Conservation (phyloP, 352 stramenopile genomes). For the Pythium periplocum region DNA sequence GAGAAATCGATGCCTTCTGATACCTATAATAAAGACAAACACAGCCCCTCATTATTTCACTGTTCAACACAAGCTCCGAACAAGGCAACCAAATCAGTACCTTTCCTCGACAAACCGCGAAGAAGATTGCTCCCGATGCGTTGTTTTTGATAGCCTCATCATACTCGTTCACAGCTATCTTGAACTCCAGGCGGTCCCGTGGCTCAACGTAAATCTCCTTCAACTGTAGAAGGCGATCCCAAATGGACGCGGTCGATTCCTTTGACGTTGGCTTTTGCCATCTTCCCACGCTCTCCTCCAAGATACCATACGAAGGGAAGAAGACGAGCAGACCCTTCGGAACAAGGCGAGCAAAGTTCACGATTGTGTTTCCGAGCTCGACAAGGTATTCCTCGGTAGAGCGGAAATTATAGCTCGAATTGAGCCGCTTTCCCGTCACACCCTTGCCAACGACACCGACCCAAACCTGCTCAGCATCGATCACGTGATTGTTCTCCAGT, state of each 20-base stretch:
- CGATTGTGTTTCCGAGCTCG: slow-evolving; percentile 96
- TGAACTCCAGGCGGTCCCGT: slow-evolving; percentile 67
- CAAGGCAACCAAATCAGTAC: slow-evolving; percentile 16
- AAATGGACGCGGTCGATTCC: slow-evolving; percentile 58
- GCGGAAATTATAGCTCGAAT: slow-evolving; percentile 92
- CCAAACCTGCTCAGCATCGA: slow-evolving; percentile 86
- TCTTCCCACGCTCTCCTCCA: slow-evolving; percentile 81
- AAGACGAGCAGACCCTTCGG: slow-evolving; percentile 98
- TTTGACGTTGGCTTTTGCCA: slow-evolving; percentile 54
- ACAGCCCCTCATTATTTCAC: too few species aligned
- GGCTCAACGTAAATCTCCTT: slow-evolving; percentile 82
- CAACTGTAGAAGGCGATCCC: slow-evolving; percentile 67
- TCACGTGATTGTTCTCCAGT: slow-evolving; percentile 98
- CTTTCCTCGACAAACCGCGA: slow-evolving; percentile 98
- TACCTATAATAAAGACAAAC: slow-evolving; percentile 46
- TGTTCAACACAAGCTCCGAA: too few species aligned
- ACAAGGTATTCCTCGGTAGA: slow-evolving; percentile 92
- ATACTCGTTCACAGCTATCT: slow-evolving; percentile 75
- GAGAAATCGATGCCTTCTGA: slow-evolving; percentile 99
- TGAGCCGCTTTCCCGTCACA: slow-evolving; percentile 91
- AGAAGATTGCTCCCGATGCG: slow-evolving; percentile 91
- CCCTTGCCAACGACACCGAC: slow-evolving; percentile 90
- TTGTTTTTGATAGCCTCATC: slow-evolving; percentile 67
- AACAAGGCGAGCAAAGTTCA: slow-evolving; percentile 92
- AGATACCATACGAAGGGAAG: slow-evolving; percentile 98